phyloP scores from a whole-genome alignment of 176 grass and related monocot genomes.

The Miscanthus lutarioriparius region DNA sequence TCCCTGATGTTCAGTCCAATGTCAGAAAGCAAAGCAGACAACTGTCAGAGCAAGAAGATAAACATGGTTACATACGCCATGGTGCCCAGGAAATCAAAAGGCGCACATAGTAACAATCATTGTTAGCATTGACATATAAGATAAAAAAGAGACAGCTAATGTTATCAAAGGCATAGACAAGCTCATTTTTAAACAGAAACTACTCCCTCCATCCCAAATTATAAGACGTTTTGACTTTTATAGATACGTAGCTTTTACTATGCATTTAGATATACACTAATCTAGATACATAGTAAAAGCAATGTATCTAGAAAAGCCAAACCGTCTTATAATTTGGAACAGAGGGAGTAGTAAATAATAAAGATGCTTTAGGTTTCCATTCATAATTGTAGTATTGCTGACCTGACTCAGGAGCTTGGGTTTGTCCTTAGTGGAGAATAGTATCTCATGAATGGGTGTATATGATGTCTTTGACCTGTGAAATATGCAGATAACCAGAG shows the following conservation, averaged over 20 bases:
- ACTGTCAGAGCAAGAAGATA: constrained; percentile 37
- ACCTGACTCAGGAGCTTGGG: constrained; percentile 90
- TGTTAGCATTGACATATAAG: background rate
- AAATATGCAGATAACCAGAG: constrained; percentile 13
- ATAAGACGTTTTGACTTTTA: background rate
- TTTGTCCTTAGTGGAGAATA: constrained; percentile 74
- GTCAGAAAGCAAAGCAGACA: constrained; percentile 73
- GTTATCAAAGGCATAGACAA: background rate
- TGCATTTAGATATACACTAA: background rate
- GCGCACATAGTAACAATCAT: background rate
- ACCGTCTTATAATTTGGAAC: background rate
- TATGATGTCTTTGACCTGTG: constrained; percentile 56
- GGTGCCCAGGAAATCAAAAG: constrained; percentile 8
- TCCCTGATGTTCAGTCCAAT: constrained; percentile 83
- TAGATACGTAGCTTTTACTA: background rate
- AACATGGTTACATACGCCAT: background rate
- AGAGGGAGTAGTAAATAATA: background rate
- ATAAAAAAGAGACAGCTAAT: constrained; percentile 1
- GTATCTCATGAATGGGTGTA: constrained; percentile 68
- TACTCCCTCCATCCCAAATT: background rate
- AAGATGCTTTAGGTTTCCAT: background rate
- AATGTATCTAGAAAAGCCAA: constrained; percentile 14
- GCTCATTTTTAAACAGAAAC: background rate
- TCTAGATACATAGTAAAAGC: background rate
- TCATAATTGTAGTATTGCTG: constrained; percentile 4